Evolutionary conservation across 495 filamentous ascomycete genomes (phyloP).

Genomic region (Penicillium paxilli): DNA sequence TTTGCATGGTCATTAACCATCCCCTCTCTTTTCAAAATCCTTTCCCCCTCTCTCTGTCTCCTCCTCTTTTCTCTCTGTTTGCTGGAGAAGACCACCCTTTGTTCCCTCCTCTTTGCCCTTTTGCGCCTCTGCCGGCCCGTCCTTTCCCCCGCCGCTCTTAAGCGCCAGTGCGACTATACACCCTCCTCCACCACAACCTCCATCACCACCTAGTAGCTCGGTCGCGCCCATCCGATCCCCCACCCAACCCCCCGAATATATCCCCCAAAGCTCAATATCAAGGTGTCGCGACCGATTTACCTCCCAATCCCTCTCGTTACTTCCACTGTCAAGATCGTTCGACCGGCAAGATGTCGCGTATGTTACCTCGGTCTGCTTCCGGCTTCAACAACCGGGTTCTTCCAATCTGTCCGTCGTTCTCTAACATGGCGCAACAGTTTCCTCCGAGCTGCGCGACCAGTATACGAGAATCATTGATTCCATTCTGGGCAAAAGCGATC

Average conservation of each 20-base stretch:
- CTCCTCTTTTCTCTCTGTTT: not conserved
- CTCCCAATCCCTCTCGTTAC: not conserved
- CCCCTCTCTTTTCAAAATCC: not conserved
- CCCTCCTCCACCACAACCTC: too few species aligned
- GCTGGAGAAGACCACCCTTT: not conserved
- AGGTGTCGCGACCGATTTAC: not conserved
- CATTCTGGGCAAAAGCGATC: conserved; percentile 80
- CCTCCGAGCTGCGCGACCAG: conserved; percentile 61
- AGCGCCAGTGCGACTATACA: conserved; percentile 46
- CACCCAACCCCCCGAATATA: not conserved
- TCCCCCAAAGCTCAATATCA: conserved; percentile 1
- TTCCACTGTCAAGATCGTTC: conserved; percentile 4
- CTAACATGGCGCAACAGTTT: conserved; percentile 51
- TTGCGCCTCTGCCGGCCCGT: conserved; percentile 4
- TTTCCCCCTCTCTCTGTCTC: not conserved
- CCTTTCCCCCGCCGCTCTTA: conserved; percentile 39
- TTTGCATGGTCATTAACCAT: too few species aligned
- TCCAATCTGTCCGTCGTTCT: conserved; percentile 6
- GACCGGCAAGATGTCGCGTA: conserved; percentile 42
- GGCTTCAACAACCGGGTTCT: conserved; percentile 16
- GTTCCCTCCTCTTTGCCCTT: conserved; percentile 1
- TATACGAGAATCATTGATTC: conserved; percentile 87
- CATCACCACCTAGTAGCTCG: conserved; percentile 21
- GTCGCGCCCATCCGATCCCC: conserved; percentile 6
- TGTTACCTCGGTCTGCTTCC: conserved; percentile 28